Conservation (phyloP, 306 rosid genomes). For the Malus orientalis region DNA sequence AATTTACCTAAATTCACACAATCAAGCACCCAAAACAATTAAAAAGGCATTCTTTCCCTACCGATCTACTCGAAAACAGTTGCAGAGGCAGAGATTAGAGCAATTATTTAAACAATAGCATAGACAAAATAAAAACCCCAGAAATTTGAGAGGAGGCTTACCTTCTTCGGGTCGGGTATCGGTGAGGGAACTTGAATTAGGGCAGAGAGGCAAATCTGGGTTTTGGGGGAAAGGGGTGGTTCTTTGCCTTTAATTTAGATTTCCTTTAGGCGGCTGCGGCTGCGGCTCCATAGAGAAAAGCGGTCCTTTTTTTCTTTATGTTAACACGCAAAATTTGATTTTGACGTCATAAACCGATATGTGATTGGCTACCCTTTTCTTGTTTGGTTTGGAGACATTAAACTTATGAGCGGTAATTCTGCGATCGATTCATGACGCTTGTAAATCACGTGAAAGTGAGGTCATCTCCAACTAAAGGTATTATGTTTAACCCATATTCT, state of each 20-base stretch:
- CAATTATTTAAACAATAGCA: neutral
- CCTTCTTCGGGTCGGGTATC: neutral
- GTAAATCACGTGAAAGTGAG: no score
- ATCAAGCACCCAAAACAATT: neutral
- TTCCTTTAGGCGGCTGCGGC: neutral
- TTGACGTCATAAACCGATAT: neutral
- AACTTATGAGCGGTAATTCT: no score
- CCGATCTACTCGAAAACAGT: neutral
- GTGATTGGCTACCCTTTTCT: neutral
- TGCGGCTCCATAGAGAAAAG: neutral
- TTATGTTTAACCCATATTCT: no score
- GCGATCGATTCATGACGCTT: no score
- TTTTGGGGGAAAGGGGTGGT: neutral
- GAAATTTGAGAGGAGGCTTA: neutral
- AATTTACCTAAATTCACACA: neutral
- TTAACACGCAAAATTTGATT: neutral
- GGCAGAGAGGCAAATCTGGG: neutral
- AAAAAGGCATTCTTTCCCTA: neutral
- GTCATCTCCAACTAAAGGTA: no score
- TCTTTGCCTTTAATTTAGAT: neutral
- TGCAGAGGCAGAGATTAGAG: neutral
- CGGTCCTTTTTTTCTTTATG: neutral
- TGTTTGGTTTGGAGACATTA: no score
- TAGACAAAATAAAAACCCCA: neutral
- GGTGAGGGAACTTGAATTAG: neutral